Conservation (phyloP, 192 early-diverging fungal genomes). For the Mortierella alpina region DNA sequence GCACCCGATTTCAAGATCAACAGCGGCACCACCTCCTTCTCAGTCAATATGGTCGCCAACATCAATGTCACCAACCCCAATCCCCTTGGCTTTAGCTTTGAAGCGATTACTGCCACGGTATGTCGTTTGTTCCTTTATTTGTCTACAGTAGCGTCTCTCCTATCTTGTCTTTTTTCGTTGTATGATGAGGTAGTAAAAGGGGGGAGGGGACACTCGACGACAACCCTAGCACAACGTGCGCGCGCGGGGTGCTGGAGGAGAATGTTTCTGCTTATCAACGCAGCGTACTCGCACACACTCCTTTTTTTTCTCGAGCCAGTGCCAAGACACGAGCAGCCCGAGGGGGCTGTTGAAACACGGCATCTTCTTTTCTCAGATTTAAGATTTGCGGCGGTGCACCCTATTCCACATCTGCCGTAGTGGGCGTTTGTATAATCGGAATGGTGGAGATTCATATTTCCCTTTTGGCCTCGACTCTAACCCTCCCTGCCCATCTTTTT, state of each 20-base stretch:
- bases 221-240: too few species aligned
- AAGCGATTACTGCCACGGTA: conserved; percentile 60
- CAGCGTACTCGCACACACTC: too few species aligned
- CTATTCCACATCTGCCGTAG: too few species aligned
- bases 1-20: conserved; percentile 15
- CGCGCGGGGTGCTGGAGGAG: too few species aligned
- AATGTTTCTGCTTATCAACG: too few species aligned
- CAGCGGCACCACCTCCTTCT: conserved; percentile 34
- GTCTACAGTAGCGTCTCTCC: not conserved
- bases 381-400: too few species aligned
- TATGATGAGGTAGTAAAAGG: not conserved
- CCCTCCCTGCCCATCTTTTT: not conserved
- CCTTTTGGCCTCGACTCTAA: not conserved
- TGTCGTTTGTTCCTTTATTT: conserved; percentile 21
- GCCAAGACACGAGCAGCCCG: too few species aligned
- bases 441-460: not conserved
- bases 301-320: too few species aligned
- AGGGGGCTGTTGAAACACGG: too few species aligned
- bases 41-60: conserved; percentile 44
- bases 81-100: conserved; percentile 57
- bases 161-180: not conserved
- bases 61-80: conserved; percentile 62
- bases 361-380: too few species aligned
- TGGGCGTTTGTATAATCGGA: not conserved
- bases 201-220: not conserved